Conservation (phyloP, 345 rosid genomes). For the Nasturtium officinale region DNA sequence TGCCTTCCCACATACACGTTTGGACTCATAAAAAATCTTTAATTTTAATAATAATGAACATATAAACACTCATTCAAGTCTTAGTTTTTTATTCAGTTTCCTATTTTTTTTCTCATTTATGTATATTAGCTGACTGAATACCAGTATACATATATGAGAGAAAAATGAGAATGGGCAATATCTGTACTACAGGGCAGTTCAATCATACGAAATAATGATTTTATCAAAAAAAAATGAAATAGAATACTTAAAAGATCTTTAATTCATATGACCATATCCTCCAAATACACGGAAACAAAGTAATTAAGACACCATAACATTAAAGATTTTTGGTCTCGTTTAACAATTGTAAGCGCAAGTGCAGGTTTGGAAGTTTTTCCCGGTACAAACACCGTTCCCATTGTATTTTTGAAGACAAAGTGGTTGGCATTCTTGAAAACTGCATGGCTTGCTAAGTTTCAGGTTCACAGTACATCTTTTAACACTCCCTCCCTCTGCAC, state of each 20-base stretch:
- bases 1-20: too few relatives aligned
- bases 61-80: too few relatives aligned
- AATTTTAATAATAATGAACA: too few relatives aligned
- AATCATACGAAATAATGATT: too few relatives aligned
- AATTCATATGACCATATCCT: background rate
- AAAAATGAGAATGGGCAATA: too few relatives aligned
- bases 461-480: conserved; percentile 3
- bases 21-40: too few relatives aligned
- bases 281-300: background rate
- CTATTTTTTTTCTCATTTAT: background rate
- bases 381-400: conserved; percentile 14
- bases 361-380: background rate
- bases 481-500: background rate
- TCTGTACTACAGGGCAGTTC: too few relatives aligned
- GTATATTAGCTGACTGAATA: background rate
- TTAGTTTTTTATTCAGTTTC: too few relatives aligned
- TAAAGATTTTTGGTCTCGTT: background rate
- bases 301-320: background rate
- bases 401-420: conserved; percentile 15
- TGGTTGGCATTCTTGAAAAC: conserved; percentile 13
- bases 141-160: background rate
- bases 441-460: conserved; percentile 23
- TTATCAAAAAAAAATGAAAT: background rate
- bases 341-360: conserved; percentile 10
- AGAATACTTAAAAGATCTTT: background rate